phyloP scores from a whole-genome alignment of 2,329 filamentous ascomycete genomes.

The Ceratocystis destructans region DNA sequence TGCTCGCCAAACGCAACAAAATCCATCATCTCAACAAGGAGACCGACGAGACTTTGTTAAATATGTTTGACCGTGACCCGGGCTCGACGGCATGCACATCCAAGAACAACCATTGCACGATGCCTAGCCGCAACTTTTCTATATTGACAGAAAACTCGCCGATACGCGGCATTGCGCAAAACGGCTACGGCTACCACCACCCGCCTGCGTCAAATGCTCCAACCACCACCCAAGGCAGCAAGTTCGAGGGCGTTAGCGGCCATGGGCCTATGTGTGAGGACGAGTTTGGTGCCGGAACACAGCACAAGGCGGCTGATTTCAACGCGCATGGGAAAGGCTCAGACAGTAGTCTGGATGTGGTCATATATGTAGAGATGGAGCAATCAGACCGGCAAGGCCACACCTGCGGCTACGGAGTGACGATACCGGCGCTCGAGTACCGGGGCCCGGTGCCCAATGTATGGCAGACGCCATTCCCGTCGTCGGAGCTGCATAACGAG shows the following conservation, averaged over 20 bases:
- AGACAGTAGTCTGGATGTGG: constrained; percentile 60
- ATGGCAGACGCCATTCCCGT: constrained; percentile 16
- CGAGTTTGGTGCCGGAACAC: constrained; percentile 64
- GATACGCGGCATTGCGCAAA: constrained; percentile 27
- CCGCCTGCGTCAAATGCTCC: constrained; percentile 14
- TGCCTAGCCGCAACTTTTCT: constrained; percentile 87
- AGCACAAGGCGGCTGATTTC: constrained; percentile 55
- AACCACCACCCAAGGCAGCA: constrained; percentile 18
- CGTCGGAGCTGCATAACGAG: constrained; percentile 19
- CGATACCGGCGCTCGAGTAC: constrained; percentile 57
- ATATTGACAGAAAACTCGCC: constrained; percentile 79
- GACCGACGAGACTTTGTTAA: constrained; percentile 85
- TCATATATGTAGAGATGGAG: constrained; percentile 75
- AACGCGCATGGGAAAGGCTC: constrained; percentile 41
- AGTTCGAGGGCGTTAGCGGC: constrained; percentile 42
- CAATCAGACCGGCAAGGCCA: constrained; percentile 67
- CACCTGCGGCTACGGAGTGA: constrained; percentile 71
- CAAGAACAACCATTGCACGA: constrained; percentile 68
- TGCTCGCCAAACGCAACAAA: constrained; percentile 81
- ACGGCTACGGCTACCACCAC: not conserved
- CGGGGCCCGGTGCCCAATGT: constrained; percentile 21
- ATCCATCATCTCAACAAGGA: constrained; percentile 53
- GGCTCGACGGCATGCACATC: constrained; percentile 62
- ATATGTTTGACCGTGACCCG: constrained; percentile 83
- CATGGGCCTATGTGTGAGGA: constrained; percentile 61